A percentile compares a stretch with the other conserved stretches of the same genome.
Evolutionary conservation across 345 rosid genomes (phyloP).

Genomic region (Syzygium aqueum): DNA sequence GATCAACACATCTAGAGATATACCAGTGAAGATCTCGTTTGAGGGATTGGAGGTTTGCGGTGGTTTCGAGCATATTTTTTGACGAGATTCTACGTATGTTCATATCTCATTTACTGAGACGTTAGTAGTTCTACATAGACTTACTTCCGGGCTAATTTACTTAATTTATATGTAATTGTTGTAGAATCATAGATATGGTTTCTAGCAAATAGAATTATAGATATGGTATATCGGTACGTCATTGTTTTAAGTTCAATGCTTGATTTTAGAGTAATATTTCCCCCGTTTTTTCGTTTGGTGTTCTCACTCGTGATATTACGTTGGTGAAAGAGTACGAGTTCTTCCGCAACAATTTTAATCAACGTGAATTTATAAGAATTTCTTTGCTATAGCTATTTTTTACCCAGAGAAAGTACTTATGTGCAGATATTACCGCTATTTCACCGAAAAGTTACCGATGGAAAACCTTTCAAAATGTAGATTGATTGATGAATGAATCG

Average conservation of each 20-base stretch:
- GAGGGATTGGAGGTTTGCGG: neutral
- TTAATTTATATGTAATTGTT: neutral
- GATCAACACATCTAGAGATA: neutral
- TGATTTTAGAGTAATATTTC: neutral
- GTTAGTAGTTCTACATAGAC: neutral
- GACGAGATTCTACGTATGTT: neutral
- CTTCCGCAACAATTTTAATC: neutral
- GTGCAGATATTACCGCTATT: neutral
- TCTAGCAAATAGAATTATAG: neutral
- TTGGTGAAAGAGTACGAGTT: neutral
- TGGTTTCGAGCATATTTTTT: neutral
- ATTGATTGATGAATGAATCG: too few species aligned
- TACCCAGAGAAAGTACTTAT: neutral
- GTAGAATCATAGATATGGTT: neutral
- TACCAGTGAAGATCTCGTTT: neutral
- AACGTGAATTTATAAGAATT: neutral
- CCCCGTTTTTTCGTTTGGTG: neutral
- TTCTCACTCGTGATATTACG: neutral
- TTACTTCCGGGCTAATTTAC: neutral
- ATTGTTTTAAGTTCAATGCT: neutral
- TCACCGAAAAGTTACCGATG: too few species aligned
- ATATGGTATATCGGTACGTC: neutral
- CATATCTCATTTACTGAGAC: neutral
- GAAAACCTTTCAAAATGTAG: too few species aligned
- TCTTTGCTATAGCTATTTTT: neutral